These are phyloP conservation scores for Calocera viscosa DNA, from an alignment of 768 basidiomycete species.

Conservation along the genomic window DNA sequence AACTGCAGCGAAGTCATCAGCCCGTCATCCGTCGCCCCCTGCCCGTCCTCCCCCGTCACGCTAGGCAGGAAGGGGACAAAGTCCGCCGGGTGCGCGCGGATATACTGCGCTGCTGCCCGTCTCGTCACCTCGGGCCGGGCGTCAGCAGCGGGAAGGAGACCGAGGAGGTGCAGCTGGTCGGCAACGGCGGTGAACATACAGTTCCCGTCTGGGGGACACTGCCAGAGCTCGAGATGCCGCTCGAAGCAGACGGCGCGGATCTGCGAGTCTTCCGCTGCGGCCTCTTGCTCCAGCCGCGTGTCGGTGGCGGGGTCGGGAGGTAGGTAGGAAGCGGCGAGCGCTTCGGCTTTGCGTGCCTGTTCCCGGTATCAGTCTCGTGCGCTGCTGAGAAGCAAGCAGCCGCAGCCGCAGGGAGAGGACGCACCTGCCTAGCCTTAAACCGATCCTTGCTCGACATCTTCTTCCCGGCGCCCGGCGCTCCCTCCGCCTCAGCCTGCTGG, in stretches of 20 bases:
- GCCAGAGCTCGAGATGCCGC: slow-evolving; percentile 49
- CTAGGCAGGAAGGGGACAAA: slow-evolving; percentile 89
- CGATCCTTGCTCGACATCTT: slow-evolving; percentile 38
- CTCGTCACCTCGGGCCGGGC: slow-evolving; percentile 54
- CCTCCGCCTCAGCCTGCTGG: slow-evolving; percentile 27
- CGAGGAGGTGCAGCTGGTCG: slow-evolving; percentile 73
- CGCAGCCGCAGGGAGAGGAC: slow-evolving; percentile 12
- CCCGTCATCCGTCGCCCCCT: slow-evolving; percentile 50
- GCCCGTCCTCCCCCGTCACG: slow-evolving; percentile 52
- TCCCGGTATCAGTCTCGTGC: too few relatives aligned
- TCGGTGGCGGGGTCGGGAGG: slow-evolving; percentile 47
- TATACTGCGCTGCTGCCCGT: slow-evolving; percentile 62
- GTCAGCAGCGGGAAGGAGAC: slow-evolving; percentile 44
- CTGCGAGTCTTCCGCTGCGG: slow-evolving; percentile 50
- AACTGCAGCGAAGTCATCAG: slow-evolving; percentile 59
- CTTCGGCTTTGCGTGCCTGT: slow-evolving; percentile 62
- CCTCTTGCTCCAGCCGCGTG: slow-evolving; percentile 48
- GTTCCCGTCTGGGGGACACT: slow-evolving; percentile 89
- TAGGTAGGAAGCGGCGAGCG: slow-evolving; percentile 41
- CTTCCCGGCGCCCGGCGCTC: slow-evolving; percentile 25
- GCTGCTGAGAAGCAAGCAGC: too few relatives aligned
- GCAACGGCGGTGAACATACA: slow-evolving; percentile 91
- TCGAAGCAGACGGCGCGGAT: slow-evolving; percentile 56
- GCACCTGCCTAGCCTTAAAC: slow-evolving; percentile 60
- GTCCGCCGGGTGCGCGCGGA: slow-evolving; percentile 69